Base-by-base conservation (phyloP, 2,329 filamentous ascomycete species). In the Arthrobotrys megalospora region DNA sequence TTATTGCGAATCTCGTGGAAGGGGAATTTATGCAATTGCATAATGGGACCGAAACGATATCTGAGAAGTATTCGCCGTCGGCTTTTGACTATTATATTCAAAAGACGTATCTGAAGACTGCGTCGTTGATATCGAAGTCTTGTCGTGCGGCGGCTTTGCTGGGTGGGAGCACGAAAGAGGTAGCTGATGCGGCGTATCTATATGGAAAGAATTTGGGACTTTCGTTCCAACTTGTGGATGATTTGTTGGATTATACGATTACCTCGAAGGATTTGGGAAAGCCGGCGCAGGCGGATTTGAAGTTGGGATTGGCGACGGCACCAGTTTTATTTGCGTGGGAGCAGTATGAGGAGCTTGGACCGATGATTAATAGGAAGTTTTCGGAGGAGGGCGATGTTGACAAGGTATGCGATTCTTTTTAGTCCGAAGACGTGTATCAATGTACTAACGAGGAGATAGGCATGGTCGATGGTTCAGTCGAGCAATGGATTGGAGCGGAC, bases 11-110 rank as follows among this genome's bases (percentile, higher is more conserved):
- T 84, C 87, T 99, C 28, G 94, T 99, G 19, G 96, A 99, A 86
- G 96, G 96, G 83, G 96, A 99, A 85, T 98, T 99, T 86, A 99
- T 99, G 96, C 96, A 99, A 87, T 87, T 99, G 82, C 96, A 97
- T 86, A 99, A 99, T 85, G 80, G 75, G 6, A 43, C 73, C 21
- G 75, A 67, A 45, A 64, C 62, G 7, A 69, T 67, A 34, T 71
- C 75, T 1, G 48, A 77, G 34, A 71, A 66, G 32, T 78, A 78
- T 16, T 91, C 92, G 81, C 95, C 95, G 0, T 93, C 97, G 66
- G 92, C 94, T 0, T 89, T 99, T 79, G 89, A 90, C 28, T 98
- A 99, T 86, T 99, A 99, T 84, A 87, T 99, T 63, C 93, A 97
- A 84, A 99, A 99, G 88, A 99, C 96, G 32, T 99, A 99, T 83